Evolutionary conservation across 768 basidiomycete species (phyloP), one percentile per base, ranked within the genome.

Genomic region (Leucogyrophana mollusca): DNA sequence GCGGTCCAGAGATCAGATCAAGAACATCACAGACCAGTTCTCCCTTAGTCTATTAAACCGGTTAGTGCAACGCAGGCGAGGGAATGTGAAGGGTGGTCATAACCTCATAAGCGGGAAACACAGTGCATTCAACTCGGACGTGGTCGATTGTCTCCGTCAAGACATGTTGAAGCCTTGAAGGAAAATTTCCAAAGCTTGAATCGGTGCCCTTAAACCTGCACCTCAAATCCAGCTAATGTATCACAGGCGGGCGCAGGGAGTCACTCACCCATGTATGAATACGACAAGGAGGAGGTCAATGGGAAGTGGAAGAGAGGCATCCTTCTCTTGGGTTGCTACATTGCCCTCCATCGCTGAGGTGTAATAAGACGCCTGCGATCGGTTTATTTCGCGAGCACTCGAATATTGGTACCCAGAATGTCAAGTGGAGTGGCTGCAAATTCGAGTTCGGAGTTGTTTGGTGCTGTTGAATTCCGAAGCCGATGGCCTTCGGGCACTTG

Each of bases 51-150:
- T 92, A 45, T 8, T 25, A 2, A 9, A 9, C 17, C n/a, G 40
- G 20, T 32, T 21, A 14, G 21, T n/a, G 21, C 18, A 30, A 8
- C 10, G 27, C 46, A 48, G 33, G 37, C 35, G 7, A 51, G 33
- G 18, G 14, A 38, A 53, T 44, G 40, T 46, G 41, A 9, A 56
- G 46, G n/a, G n/a, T n/a, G n/a, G 16, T 27, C 33, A 25, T 54
- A 49, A 88, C 90, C 76, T 96, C 89, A 55, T 95, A 97, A 2
- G 82, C 84, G 18, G 94, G 94, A 58, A 95, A 96, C 11, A 91
- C 72, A n/a, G 85, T 66, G 50, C 79, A 86, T 61, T 94, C 88
- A 9, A 89, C 81, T 24, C 59, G 58, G 4, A 80, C 66, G 32
- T 78, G 68, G 3, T 70, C 62, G 20, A 88, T 70, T 0, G 81